Base-by-base conservation (phyloP, 192 early-diverging fungal genomes). In the Geosiphon pyriformis region DNA sequence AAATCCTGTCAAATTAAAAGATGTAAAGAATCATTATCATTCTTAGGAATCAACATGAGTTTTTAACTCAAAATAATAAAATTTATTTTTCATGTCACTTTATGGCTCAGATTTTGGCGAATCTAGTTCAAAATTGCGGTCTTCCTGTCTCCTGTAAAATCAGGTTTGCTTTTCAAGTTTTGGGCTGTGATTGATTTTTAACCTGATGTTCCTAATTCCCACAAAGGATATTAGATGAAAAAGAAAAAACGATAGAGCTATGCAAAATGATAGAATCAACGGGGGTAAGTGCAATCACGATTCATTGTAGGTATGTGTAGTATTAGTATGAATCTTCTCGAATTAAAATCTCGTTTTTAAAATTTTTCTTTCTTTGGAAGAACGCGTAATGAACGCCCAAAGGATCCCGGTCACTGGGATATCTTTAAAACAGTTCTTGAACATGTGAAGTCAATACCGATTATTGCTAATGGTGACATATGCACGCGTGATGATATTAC, bases 401-500 rank as follows among this genome's bases (percentile, higher is more conserved):
- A 74, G 6, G 80, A 92, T 42, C 85, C 82, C 25, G 96, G 88
- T 4, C 82, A 92, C 67, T 97, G 94, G 94, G 86, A 89, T 32
- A 78, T 86, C 32, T 87, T 98, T 46, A 80, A 85, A 60, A 78
- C 80, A 37, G 81, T 98, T 20, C 84, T 87, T 10, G 71, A 90
- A 1, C 81, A 85, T 4, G 70, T 94, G 3, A 83, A 83, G 35
- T 81, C 83, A 0, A 83, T 92, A 32, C 91, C 91, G 12, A 79
- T 98, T 32, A 90, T 96, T 60, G 91, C 91, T 0, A 98, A 98
- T 75, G 96, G 96, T 10, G 96, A 98, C 75, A 72, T 96, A 4
- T 90, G 79, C 55, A 67, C 79, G 31, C 80, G 78, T 33, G 75
- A 71, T 1, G 88, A 95, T 67, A 76, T 91, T 53, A 67, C 76